Evolutionary conservation across 2,329 filamentous ascomycete genomes (phyloP), one percentile per base, ranked within the genome.

Genomic region (Sporothrix phasma): DNA sequence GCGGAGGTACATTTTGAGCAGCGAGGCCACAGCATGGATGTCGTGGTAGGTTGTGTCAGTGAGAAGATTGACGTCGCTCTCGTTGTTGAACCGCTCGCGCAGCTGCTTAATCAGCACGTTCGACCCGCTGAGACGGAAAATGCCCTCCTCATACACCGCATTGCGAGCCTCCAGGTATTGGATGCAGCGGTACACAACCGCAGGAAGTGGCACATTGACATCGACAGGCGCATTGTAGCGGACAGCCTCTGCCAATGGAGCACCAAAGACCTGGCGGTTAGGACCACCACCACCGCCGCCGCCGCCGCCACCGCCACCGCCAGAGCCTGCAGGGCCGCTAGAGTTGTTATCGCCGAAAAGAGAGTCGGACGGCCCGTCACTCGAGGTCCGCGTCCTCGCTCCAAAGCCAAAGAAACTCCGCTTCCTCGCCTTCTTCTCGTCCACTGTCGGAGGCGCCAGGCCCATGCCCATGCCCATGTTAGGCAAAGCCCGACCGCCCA

Each of bases 71-170:
- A 99, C 84, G 72, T 99, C 94, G 53, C 92, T 88, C 77, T 99
- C 92, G 3, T 77, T 86, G 74, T 99, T 97, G 79, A 99, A 99
- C 2, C 92, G 87, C 73, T 97, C 93, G 66, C 89, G 89, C 49
- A 99, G 82, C 64, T 86, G 86, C 75, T 93, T 96, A 76, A 99
- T 96, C 59, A 96, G 88, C 63, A 95, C 84, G 72, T 96, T 97
- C 0, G 93, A 97, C n/a, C 94, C 94, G 74, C 92, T 97, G 47
- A 99, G 81, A 61, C 94, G 87, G 81, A 99, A 99, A 47, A 99
- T 96, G 49, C 94, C 94, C 75, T 99, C 94, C 74, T 99, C 94
- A 5, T 81, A 81, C 56, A 88, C 81, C 11, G 92, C 94, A 67
- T 89, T 85, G 77, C 92, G 92, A 6, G 85, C 83, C 68, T 90